Percentiles rank a stretch among this genome's conserved stretches.
These are phyloP conservation scores for Phialophora tarda DNA, from an alignment of 2,329 filamentous ascomycete species.

Conservation along the genomic window DNA sequence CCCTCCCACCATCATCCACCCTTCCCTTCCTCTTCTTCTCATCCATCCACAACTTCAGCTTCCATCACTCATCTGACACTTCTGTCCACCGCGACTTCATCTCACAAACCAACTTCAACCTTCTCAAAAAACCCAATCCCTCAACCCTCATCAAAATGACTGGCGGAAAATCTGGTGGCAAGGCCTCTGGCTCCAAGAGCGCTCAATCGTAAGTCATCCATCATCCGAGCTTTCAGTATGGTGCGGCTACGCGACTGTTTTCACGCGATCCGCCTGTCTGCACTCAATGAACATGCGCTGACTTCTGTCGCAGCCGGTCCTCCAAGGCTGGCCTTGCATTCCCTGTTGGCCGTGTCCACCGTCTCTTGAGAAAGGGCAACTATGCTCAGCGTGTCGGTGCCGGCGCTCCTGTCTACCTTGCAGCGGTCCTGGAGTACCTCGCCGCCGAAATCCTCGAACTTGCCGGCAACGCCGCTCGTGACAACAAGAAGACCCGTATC, in stretches of 20 bases:
- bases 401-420: constrained; percentile 94
- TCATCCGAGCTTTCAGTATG: not conserved
- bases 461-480: constrained; percentile 96
- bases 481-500: constrained; percentile 99
- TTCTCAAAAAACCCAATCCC: constrained; percentile 46
- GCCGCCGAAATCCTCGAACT: constrained; percentile 98
- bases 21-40: constrained; percentile 42
- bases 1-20: constrained; percentile 44
- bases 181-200: constrained; percentile 98
- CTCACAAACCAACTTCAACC: constrained; percentile 46
- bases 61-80: constrained; percentile 41
- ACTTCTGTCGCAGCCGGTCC: constrained; percentile 73
- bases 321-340: constrained; percentile 99
- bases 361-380: constrained; percentile 98
- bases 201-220: constrained; percentile 90
- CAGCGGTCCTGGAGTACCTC: constrained; percentile 96
- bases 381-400: constrained; percentile 99
- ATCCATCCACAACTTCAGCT: constrained; percentile 40
- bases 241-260: not conserved
- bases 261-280: not conserved
- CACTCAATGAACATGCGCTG: constrained; percentile 44
- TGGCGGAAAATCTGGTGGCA: constrained; percentile 99
- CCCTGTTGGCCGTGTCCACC: constrained; percentile 98
- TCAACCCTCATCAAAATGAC: constrained; percentile 82
- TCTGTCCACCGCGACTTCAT: constrained; percentile 35